phyloP scores from a whole-genome alignment of 257 asterid genomes.

The Solanum sparsipilum region DNA sequence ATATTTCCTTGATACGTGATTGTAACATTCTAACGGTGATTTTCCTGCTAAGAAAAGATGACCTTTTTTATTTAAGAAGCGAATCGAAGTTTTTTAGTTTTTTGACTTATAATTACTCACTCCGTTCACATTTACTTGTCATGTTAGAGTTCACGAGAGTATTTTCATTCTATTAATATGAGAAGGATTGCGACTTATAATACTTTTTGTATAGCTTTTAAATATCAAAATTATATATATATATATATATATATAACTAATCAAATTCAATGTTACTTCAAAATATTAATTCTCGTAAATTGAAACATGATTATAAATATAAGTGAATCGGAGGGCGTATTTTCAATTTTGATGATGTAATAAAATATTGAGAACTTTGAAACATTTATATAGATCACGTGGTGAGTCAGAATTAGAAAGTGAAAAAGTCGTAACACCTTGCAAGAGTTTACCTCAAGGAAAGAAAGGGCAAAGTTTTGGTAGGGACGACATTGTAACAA shows the following conservation, averaged over 20 bases:
- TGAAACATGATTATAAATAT: background rate
- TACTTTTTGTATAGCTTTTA: too few relatives aligned
- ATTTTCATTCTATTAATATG: background rate
- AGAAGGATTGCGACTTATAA: background rate
- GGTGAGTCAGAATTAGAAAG: background rate
- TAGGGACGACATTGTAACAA: background rate
- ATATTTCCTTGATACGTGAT: background rate
- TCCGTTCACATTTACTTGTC: too few relatives aligned
- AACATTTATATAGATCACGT: background rate
- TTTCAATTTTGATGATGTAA: too few relatives aligned
- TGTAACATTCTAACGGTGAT: slow-evolving; percentile 15
- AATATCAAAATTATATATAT: too few relatives aligned
- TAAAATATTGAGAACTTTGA: background rate
- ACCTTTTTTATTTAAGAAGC: background rate
- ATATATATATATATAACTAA: too few relatives aligned
- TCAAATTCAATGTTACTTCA: too few relatives aligned
- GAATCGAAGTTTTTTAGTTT: too few relatives aligned
- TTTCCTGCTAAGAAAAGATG: background rate
- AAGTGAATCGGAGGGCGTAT: too few relatives aligned
- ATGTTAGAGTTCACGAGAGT: background rate
- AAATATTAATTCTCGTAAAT: too few relatives aligned
- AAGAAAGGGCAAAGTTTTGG: background rate
- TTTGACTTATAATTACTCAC: background rate
- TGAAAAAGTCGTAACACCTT: background rate
- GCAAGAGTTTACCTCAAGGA: background rate